Conservation (phyloP, 805 yeast species). For the Saccharomyces mikatae region DNA sequence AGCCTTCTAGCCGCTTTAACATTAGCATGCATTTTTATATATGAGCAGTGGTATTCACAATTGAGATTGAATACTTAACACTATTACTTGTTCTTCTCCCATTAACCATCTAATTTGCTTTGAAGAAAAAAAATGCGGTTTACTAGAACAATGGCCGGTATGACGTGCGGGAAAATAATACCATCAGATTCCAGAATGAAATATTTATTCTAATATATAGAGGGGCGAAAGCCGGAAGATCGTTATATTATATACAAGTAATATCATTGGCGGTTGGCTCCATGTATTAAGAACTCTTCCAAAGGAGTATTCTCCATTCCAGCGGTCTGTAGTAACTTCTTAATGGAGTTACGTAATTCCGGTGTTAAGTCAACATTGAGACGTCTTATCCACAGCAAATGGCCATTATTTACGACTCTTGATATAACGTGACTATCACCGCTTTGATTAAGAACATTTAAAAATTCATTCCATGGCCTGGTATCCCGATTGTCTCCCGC, state of each 20-base stretch:
- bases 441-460: conserved; percentile 13
- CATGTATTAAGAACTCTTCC: neutral
- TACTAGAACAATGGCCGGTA: neutral
- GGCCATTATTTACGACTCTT: conserved; percentile 16
- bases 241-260: neutral
- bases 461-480: conserved; percentile 23
- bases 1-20: neutral
- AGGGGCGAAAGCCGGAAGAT: neutral
- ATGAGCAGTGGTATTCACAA: neutral
- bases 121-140: neutral
- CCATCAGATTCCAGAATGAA: neutral
- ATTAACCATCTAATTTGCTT: neutral
- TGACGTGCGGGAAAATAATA: neutral
- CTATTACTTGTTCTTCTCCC: neutral
- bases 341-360: conserved; percentile 10
- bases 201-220: neutral
- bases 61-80: neutral
- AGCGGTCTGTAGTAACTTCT: conserved; percentile 8
- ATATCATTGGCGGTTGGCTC: neutral
- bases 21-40: neutral
- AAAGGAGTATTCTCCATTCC: conserved; percentile 4
- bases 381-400: conserved; percentile 21
- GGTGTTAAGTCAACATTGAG: conserved; percentile 14
- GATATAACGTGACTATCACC: conserved; percentile 11
- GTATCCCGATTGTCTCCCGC: conserved; percentile 11